phyloP scores from a whole-genome alignment of 805 yeast species.

The Lipomyces mesembrius region DNA sequence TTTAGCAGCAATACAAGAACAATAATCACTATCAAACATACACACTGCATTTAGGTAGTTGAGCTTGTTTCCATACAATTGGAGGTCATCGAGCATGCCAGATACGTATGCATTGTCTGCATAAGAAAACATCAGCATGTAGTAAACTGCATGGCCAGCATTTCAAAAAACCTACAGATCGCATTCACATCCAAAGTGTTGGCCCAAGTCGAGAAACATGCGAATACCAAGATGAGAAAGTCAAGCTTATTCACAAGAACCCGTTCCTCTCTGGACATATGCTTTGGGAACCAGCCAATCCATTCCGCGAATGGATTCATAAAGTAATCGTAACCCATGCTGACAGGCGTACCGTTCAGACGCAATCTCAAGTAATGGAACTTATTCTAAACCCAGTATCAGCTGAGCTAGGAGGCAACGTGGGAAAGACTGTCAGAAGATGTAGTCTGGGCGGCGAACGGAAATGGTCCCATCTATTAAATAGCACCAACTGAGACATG shows the following conservation, averaged over 20 bases:
- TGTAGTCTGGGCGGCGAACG: too few species aligned
- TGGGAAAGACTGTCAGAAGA: too few species aligned
- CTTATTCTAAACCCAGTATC: too few species aligned
- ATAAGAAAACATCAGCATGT: neutral
- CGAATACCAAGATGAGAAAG: conserved; percentile 30
- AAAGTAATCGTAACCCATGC: conserved; percentile 30
- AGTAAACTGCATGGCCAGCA: neutral
- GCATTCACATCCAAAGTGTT: conserved; percentile 34
- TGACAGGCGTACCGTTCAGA: neutral
- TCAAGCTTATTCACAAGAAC: conserved; percentile 36
- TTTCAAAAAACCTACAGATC: conserved; percentile 17
- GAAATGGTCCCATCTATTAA: too few species aligned
- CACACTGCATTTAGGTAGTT: conserved; percentile 39
- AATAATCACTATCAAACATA: conserved; percentile 40
- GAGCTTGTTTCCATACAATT: conserved; percentile 40
- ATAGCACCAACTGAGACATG: too few species aligned
- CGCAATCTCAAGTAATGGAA: too few species aligned
- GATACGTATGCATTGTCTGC: conserved; percentile 51
- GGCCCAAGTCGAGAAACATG: conserved; percentile 35
- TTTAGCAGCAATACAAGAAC: conserved; percentile 7
- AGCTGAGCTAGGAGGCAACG: too few species aligned
- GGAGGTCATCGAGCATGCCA: conserved; percentile 48
- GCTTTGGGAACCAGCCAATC: conserved; percentile 36
- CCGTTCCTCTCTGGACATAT: conserved; percentile 36
- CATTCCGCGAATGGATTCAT: conserved; percentile 36